Evolutionary conservation across 805 yeast genomes (phyloP).

Genomic region (Saccharomycopsis fermentans): DNA sequence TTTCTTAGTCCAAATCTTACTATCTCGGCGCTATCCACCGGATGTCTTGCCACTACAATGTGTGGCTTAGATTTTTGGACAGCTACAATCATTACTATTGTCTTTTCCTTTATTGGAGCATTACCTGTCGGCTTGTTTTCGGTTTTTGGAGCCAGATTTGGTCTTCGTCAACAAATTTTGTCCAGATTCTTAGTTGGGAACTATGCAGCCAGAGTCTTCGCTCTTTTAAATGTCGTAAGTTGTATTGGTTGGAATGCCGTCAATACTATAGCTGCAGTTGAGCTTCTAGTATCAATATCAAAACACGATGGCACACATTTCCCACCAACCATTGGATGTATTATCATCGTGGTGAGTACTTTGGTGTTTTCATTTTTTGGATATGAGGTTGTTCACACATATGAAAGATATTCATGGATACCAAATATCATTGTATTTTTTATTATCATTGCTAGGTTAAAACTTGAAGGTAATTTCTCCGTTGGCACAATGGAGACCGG

Average conservation of each 20-base stretch:
- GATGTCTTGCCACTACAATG: slow-evolving; percentile 56
- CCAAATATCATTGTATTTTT: slow-evolving; percentile 68
- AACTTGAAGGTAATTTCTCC: slow-evolving; percentile 50
- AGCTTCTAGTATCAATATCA: slow-evolving; percentile 47
- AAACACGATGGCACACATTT: slow-evolving; percentile 22
- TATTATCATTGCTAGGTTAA: slow-evolving; percentile 68
- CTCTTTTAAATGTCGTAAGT: slow-evolving; percentile 68
- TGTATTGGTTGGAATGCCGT: slow-evolving; percentile 96
- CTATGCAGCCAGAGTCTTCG: slow-evolving; percentile 62
- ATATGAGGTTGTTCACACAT: slow-evolving; percentile 67
- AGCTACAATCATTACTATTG: slow-evolving; percentile 52
- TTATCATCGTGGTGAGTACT: slow-evolving; percentile 59
- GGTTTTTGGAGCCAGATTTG: slow-evolving; percentile 71
- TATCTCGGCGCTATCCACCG: slow-evolving; percentile 70
- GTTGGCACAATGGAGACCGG: slow-evolving; percentile 49
- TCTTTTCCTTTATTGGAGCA: slow-evolving; percentile 66
- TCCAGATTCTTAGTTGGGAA: slow-evolving; percentile 74
- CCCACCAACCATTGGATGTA: slow-evolving; percentile 88
- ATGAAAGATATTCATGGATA: slow-evolving; percentile 83
- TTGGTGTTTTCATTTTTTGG: slow-evolving; percentile 74
- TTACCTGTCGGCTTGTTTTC: slow-evolving; percentile 77
- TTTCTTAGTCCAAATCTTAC: slow-evolving; percentile 89
- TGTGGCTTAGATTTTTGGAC: slow-evolving; percentile 70
- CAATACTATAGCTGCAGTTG: slow-evolving; percentile 83
- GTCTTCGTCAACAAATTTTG: slow-evolving; percentile 80